A percentile compares a stretch with the other conserved stretches of the same genome.
Evolutionary conservation across 148 eudicot genomes (phyloP).

Genomic region (Polygonum aviculare): DNA sequence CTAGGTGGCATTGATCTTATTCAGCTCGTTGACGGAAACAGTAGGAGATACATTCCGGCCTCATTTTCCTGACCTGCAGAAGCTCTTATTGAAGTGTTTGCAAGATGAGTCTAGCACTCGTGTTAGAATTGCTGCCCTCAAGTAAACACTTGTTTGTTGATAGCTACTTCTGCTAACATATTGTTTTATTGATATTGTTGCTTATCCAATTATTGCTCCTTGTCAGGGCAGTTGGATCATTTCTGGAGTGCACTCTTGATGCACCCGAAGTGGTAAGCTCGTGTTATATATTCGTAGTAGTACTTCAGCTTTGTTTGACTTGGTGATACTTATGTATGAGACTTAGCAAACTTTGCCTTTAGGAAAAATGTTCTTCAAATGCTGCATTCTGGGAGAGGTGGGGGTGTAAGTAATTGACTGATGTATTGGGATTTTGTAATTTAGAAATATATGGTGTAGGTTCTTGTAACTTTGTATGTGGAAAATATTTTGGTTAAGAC

Average conservation of each 20-base stretch:
- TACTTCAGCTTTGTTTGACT: neutral
- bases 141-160: conserved; percentile 36
- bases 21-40: conserved; percentile 95
- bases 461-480: neutral
- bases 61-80: conserved; percentile 71
- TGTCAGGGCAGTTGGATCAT: conserved; percentile 92
- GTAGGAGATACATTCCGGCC: conserved; percentile 81
- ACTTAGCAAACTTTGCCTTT: neutral
- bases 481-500: neutral
- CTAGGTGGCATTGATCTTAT: conserved; percentile 88
- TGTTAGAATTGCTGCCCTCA: conserved; percentile 93
- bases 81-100: conserved; percentile 71
- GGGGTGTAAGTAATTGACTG: neutral
- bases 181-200: conserved; percentile 10
- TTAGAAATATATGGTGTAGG: neutral
- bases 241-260: conserved; percentile 88
- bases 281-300: neutral
- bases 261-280: conserved; percentile 74
- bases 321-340: neutral
- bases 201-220: conserved; percentile 15
- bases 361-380: neutral
- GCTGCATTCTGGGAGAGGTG: neutral
- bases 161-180: neutral
- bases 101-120: conserved; percentile 87
- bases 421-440: neutral